Conservation (phyloP, 305 asterid species). For the Fraxinus nigra region DNA sequence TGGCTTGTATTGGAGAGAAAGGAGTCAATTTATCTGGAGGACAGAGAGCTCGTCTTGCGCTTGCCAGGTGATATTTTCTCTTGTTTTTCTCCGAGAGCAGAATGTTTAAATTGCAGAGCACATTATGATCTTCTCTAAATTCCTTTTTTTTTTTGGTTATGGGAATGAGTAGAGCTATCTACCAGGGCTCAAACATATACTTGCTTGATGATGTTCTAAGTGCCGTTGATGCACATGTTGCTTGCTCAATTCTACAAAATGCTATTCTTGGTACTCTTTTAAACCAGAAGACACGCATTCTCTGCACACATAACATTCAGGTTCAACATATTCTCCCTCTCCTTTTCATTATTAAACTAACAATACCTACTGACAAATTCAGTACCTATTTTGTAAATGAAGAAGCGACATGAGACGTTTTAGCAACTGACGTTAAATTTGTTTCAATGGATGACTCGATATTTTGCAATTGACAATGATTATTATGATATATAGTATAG, state of each 20-base stretch:
- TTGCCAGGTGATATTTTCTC: constrained; percentile 60
- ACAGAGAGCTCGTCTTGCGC: constrained; percentile 92
- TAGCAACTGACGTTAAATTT: background rate
- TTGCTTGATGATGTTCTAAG: constrained; percentile 95
- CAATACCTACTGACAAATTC: background rate
- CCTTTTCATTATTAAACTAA: background rate
- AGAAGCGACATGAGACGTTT: background rate
- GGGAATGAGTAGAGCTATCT: constrained; percentile 67
- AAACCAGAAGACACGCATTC: constrained; percentile 70
- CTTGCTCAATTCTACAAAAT: constrained; percentile 61
- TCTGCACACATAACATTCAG: constrained; percentile 95
- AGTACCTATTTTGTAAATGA: background rate
- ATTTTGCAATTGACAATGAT: background rate
- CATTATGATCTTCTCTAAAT: constrained; percentile 6
- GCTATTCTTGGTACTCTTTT: constrained; percentile 78
- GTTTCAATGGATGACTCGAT: background rate
- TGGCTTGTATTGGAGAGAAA: constrained; percentile 88
- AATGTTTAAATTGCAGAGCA: background rate
- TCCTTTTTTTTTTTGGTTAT: constrained; percentile 16
- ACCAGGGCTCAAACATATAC: constrained; percentile 60
- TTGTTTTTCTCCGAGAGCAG: background rate
- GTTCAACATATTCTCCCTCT: constrained; percentile 28
- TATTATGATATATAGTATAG: background rate
- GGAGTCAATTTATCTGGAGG: constrained; percentile 95
- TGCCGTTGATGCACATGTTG: constrained; percentile 98